Conservation (phyloP, 1,284 basidiomycete genomes). For the Papiliotrema terrestris region DNA sequence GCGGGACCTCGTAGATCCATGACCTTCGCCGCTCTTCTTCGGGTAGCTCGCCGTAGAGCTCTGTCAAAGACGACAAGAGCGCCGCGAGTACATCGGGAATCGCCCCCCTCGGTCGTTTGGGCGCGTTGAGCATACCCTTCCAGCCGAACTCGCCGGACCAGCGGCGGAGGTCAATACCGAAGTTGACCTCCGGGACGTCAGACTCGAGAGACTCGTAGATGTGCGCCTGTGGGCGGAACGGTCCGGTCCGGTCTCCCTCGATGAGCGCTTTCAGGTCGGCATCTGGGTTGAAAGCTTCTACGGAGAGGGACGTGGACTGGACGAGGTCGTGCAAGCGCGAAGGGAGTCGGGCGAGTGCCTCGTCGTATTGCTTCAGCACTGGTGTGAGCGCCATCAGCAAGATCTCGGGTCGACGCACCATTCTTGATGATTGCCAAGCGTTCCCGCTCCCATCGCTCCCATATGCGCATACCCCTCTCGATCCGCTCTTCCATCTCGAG, state of each 20-base stretch:
- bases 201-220: slow-evolving; percentile 78
- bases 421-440: slow-evolving; percentile 76
- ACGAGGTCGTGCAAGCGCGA: slow-evolving; percentile 62
- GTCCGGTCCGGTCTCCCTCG: slow-evolving; percentile 82
- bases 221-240: slow-evolving; percentile 76
- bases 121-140: slow-evolving; percentile 37
- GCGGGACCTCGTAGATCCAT: slow-evolving; percentile 87
- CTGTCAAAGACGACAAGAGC: slow-evolving; percentile 62
- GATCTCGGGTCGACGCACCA: slow-evolving; percentile 51
- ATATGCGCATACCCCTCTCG: slow-evolving; percentile 70
- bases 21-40: slow-evolving; percentile 80
- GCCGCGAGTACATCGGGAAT: slow-evolving; percentile 72
- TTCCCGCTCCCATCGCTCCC: slow-evolving; percentile 82
- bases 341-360: slow-evolving; percentile 66
- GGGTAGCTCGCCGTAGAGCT: slow-evolving; percentile 62
- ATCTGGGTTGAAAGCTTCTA: slow-evolving; percentile 79
- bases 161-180: slow-evolving; percentile 79
- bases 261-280: slow-evolving; percentile 66
- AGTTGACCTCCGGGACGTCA: slow-evolving; percentile 75
- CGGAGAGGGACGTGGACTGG: slow-evolving; percentile 66
- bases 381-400: background rate
- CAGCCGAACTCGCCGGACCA: slow-evolving; percentile 69
- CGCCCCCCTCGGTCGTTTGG: slow-evolving; percentile 54
- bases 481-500: slow-evolving; percentile 77
- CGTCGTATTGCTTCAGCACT: slow-evolving; percentile 81